Evolutionary conservation across 176 grass and related monocot species (phyloP).

Genomic region (Thinopyrum elongatum): DNA sequence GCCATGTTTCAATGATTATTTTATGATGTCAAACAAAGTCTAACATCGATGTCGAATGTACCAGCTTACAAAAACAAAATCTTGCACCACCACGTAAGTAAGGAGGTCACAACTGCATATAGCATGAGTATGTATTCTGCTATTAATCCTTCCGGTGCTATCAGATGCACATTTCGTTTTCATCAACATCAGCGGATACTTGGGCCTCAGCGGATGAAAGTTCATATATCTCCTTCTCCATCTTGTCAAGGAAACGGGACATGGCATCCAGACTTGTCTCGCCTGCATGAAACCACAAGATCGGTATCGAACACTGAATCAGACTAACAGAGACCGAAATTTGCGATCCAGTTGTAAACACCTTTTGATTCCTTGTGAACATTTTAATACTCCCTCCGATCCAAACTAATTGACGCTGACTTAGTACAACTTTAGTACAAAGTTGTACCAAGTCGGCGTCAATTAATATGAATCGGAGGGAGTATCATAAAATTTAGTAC

Average conservation of each 20-base stretch:
- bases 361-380: not conserved
- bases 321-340: not conserved
- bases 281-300: conserved; percentile 35
- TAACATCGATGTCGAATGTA: no score
- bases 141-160: not conserved
- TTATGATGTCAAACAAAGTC: not conserved
- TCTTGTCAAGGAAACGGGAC: conserved; percentile 55
- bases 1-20: no score
- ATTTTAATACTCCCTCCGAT: no score
- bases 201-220: conserved; percentile 15
- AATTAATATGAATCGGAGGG: no score
- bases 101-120: not conserved
- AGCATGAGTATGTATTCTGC: not conserved
- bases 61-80: not conserved
- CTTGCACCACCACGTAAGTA: not conserved
- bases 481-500: not conserved
- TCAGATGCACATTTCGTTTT: conserved; percentile 40
- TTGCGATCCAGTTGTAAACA: not conserved
- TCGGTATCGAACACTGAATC: not conserved
- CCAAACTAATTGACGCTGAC: no score
- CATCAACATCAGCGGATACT: conserved; percentile 21
- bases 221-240: conserved; percentile 28
- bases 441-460: no score
- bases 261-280: conserved; percentile 40
- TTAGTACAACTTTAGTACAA: no score